Evolutionary conservation across 225 moss, liverwort and hornwort species (phyloP), one percentile per base, ranked within the genome.

Genomic region (Sphagnum tenellum): DNA sequence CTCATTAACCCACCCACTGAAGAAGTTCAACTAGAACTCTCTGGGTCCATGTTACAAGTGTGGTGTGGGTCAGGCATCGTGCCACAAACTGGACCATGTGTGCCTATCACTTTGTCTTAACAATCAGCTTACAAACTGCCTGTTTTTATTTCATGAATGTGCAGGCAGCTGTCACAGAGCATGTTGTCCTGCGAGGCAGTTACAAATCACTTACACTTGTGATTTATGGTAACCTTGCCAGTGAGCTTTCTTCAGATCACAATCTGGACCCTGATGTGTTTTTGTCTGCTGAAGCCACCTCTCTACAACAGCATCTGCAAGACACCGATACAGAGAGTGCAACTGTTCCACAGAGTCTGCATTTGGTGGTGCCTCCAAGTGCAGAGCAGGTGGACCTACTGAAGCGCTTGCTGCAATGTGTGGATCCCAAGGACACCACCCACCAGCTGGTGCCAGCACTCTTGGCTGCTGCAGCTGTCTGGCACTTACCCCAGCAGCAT

Each of bases 111-210:
- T 29, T 29, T 29, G 29, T 29, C 29, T 29, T 29, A 29, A 29
- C 29, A 29, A 29, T 29, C 29, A 29, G 29, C 29, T 29, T 29
- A 29, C 29, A 29, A 29, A 29, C 29, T 29, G 29, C 2, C 52
- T 48, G 9, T 64, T 54, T 13, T 47, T 67, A 29, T 47, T 5
- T n/a, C 48, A 44, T 56, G 55, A 53, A 54, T 10, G 55, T 77
- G 64, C 96, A 98, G 96, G 85, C 88, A 62, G 81, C 90, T 76
- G 90, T 98, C 60, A 98, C 98, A 53, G 90, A 93, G 74, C 98
- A 93, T 76, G 74, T 98, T 78, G 98, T 98, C 66, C 74, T 93
- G n/a, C 93, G 93, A 66, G 98, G 98, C 58, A 93, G 85, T 65
- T 98, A 98, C 69, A 83, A 87, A 69, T 81, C 98, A 47, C 78